Base-by-base conservation (phyloP, 805 yeast species). In the Grigorovia yakushimaensis region DNA sequence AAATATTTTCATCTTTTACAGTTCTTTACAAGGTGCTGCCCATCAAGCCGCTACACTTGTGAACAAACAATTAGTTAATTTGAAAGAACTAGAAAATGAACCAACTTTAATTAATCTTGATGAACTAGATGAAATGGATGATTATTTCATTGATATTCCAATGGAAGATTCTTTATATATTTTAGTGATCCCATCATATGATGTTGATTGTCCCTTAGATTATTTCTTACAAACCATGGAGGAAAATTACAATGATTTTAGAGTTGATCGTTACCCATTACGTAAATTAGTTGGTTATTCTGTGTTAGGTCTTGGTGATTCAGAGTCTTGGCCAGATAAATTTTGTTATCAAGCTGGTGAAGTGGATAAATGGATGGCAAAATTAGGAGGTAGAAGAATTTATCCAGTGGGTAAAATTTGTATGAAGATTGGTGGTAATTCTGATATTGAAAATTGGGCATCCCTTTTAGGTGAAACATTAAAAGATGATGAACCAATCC, bases 181-280 rank as follows among this genome's bases (percentile, higher is more conserved):
- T 36, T 53, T 88, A 49, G 86, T 88, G 15, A 70, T 88, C 30
- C 97, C 97, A 1, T 87, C 96, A 0, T 88, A 88, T 60, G 96
- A 88, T 54, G 84, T 89, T 0, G 97, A 88, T 62, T 85, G 94
- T 1, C 96, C 97, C 13, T 73, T 89, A 30, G 97, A 88, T 64
- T 89, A 79, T 60, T 87, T 88, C 63, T 68, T 88, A 48, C 94
- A 86, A 56, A 80, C 85, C 41, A 70, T 88, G 54, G 73, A 78
- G 52, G 96, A 88, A 47, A 87, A 94, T 1, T 78, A 78, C 51
- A 82, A 82, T 51, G 97, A 88, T 63, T 87, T 87, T 68, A 73
- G 96, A 54, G 77, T 88, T 33, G 95, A 88, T 59, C 85, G 85
- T 51, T 81, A 78, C 53, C 96, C 96, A 3, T 68, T 88, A 56